These are phyloP conservation scores for Silybum marianum DNA, from an alignment of 129 eudicot genomes.

Conservation along the genomic window DNA sequence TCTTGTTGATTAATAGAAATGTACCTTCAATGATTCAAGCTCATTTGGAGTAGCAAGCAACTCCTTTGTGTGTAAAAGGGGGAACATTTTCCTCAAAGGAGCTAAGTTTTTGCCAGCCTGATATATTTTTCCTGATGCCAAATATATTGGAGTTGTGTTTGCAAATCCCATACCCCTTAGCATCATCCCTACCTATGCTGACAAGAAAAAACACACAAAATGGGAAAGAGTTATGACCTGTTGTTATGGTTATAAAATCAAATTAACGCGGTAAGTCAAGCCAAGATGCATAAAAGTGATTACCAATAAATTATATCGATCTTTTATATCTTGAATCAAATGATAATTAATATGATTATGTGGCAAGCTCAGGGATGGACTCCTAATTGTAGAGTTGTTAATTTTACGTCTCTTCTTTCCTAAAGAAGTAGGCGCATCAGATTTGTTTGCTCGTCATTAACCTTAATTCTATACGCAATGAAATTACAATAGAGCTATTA, in stretches of 20 bases:
- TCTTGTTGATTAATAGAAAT: background rate
- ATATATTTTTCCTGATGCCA: conserved; percentile 83
- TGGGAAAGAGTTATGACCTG: conserved; percentile 22
- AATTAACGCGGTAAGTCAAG: background rate
- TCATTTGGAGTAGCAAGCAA: conserved; percentile 69
- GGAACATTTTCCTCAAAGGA: conserved; percentile 79
- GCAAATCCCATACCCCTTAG: conserved; percentile 94
- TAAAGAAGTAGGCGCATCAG: background rate
- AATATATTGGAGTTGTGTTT: conserved; percentile 70
- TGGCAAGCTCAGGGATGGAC: background rate
- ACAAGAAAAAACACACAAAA: conserved; percentile 45
- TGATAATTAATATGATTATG: background rate
- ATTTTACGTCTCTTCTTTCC: background rate
- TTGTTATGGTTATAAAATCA: background rate
- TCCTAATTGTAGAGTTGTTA: background rate
- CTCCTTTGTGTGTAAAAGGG: conserved; percentile 73
- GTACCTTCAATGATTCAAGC: conserved; percentile 75
- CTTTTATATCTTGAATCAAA: background rate
- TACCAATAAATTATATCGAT: background rate
- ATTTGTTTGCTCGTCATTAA: background rate
- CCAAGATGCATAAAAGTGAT: background rate
- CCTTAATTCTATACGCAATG: background rate
- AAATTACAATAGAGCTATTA: background rate
- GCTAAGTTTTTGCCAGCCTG: conserved; percentile 69
- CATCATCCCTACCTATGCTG: conserved; percentile 99